Evolutionary conservation across 495 filamentous ascomycete genomes (phyloP), one percentile per base, ranked within the genome.

Genomic region (Pyrenopolyporus hunteri): DNA sequence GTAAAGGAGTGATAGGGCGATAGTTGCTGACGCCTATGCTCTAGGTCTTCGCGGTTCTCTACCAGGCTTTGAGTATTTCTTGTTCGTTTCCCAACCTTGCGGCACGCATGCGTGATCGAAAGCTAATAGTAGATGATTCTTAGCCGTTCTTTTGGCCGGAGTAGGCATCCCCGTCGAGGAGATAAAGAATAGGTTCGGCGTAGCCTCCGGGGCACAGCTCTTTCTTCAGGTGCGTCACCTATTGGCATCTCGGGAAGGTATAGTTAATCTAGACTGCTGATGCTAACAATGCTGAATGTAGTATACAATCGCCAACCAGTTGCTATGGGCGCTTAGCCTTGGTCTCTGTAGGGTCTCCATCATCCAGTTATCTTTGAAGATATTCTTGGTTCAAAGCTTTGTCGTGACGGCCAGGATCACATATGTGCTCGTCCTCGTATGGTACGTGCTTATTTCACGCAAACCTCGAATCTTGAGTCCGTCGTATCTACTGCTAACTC

Each of bases 321-420:
- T 67, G 37, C 33, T 67, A 42, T 67, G 64, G 64, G 64, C 64
- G n/a, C 13, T 67, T 20, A 63, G 66, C 44, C 66, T 73, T 20
- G 37, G 58, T 17, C 61, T 67, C 19, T 69, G 66, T 49, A 71
- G 64, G 28, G 64, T 70, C 16, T 71, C 71, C 17, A 59, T 72
- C 32, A 42, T 63, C 35, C 36, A 63, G 19, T 57, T 72, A 14
- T 70, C 64, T 55, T 37, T 58, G 6, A 57, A 26, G 6, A 62
- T 72, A 11, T 70, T 72, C 14, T 32, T 63, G 6, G 67, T 71
- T 0, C 66, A 57, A 11, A 36, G 49, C 32, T 66, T 70, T 16
- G 48, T 70, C 44, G 17, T 63, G 32, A 45, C 52, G 9, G 69
- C 70, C 25, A 54, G 58, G 7, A 51, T 43, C 31, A 64, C 64